A percentile compares a stretch with the other conserved stretches of the same genome.
Evolutionary conservation across 768 basidiomycete species (phyloP).

Genomic region (Termitomyces eurrhizus): DNA sequence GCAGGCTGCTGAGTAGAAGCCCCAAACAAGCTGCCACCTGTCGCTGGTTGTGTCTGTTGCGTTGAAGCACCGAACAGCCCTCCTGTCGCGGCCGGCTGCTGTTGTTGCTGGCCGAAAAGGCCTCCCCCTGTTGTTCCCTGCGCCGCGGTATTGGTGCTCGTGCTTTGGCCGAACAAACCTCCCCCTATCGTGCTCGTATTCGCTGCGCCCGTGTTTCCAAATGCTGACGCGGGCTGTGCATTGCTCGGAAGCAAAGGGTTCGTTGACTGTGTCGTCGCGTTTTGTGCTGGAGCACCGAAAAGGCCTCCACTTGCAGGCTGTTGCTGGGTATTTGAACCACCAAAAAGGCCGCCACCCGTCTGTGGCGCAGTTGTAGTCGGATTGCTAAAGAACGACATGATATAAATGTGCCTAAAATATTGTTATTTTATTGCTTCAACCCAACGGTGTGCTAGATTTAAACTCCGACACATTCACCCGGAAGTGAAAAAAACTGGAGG

Average conservation of each 20-base stretch:
- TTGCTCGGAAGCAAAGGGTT: slow-evolving; percentile 8
- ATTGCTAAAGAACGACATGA: slow-evolving; percentile 19
- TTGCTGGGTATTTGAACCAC: slow-evolving; percentile 22
- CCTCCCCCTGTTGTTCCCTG: slow-evolving; percentile 17
- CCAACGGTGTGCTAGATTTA: too few relatives aligned
- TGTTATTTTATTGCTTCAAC: not conserved
- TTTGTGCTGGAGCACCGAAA: slow-evolving; percentile 22
- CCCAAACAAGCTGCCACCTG: slow-evolving; percentile 22
- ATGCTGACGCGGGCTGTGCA: slow-evolving; percentile 15
- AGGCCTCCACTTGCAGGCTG: slow-evolving; percentile 23
- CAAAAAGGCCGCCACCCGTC: slow-evolving; percentile 23
- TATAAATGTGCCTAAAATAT: not conserved
- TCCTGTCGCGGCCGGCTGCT: slow-evolving; percentile 15
- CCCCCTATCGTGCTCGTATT: slow-evolving; percentile 14
- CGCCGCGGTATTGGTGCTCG: slow-evolving; percentile 4
- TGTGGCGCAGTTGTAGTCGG: slow-evolving; percentile 14
- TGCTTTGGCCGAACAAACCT: slow-evolving; percentile 13
- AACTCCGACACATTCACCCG: too few relatives aligned
- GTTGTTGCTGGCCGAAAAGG: slow-evolving; percentile 20
- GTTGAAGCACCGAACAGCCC: slow-evolving; percentile 23
- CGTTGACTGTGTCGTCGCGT: slow-evolving; percentile 3
- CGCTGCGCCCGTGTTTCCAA: slow-evolving; percentile 14
- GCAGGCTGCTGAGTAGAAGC: slow-evolving; percentile 15
- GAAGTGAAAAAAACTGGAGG: too few relatives aligned
- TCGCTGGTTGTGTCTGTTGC: slow-evolving; percentile 6